These are phyloP conservation scores for Globisporangium echinulatum DNA, from an alignment of 352 stramenopile species.

Conservation along the genomic window DNA sequence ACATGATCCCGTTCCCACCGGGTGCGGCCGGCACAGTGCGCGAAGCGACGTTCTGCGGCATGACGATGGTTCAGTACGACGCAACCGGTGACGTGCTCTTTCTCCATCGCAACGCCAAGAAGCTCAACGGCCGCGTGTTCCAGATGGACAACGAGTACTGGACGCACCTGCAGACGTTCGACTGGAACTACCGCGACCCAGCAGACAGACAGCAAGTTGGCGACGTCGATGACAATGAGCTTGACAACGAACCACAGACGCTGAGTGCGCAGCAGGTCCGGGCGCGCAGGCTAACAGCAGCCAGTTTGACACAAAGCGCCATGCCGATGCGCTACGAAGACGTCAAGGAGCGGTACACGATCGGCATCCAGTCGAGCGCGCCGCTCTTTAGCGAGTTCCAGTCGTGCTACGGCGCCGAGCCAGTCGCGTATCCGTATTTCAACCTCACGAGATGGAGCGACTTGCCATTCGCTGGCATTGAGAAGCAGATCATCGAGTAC, in stretches of 20 bases:
- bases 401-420: slow-evolving; percentile 43
- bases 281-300: neutral
- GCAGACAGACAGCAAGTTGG: neutral
- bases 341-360: slow-evolving; percentile 36
- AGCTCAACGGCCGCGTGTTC: slow-evolving; percentile 47
- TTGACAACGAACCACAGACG: neutral
- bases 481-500: slow-evolving; percentile 44
- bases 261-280: slow-evolving; percentile 1
- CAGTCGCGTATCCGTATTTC: slow-evolving; percentile 25
- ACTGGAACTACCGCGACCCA: slow-evolving; percentile 17
- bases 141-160: slow-evolving; percentile 34
- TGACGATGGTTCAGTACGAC: slow-evolving; percentile 75
- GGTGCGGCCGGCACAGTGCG: slow-evolving; percentile 30
- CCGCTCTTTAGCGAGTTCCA: slow-evolving; percentile 44
- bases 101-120: slow-evolving; percentile 67
- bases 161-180: slow-evolving; percentile 39
- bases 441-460: slow-evolving; percentile 36
- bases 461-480: slow-evolving; percentile 35
- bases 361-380: slow-evolving; percentile 35
- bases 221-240: neutral
- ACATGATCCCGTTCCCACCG: slow-evolving; percentile 54
- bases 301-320: neutral
- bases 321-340: slow-evolving; percentile 36
- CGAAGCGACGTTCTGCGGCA: slow-evolving; percentile 52
- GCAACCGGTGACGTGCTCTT: slow-evolving; percentile 47